phyloP scores from a whole-genome alignment of 202 grass and related monocot genomes.

The Eragrostis tef region DNA sequence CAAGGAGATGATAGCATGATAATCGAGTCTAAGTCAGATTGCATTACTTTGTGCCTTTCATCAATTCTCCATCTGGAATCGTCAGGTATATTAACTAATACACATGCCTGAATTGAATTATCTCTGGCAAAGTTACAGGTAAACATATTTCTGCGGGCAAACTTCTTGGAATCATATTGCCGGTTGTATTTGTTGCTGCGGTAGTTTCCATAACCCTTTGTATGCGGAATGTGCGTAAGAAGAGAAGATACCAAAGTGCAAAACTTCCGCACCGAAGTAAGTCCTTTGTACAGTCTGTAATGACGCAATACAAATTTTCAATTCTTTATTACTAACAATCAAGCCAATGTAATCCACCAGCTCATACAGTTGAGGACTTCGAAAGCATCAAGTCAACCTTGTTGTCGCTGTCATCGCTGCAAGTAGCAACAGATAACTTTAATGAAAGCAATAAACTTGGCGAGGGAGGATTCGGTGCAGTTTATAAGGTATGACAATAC shows the following conservation, averaged over 20 bases:
- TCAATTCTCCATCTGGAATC: no score
- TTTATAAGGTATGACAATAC: constrained; percentile 62
- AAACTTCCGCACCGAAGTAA: neutral
- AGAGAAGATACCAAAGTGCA: neutral
- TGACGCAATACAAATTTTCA: neutral
- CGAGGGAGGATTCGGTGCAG: constrained; percentile 24
- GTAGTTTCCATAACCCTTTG: constrained; percentile 22
- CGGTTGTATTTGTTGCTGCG: neutral
- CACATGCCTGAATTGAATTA: neutral
- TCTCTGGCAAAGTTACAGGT: constrained; percentile 12
- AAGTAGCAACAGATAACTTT: constrained; percentile 70
- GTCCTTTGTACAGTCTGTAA: neutral
- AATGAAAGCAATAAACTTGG: constrained; percentile 66
- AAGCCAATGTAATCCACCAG: neutral
- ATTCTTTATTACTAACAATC: neutral
- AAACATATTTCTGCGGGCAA: constrained; percentile 18
- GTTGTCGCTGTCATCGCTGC: constrained; percentile 46
- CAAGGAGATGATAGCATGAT: neutral
- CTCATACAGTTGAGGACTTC: constrained; percentile 44
- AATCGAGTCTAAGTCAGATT: neutral
- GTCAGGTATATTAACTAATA: neutral
- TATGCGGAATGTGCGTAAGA: constrained; percentile 12
- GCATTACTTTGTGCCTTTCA: neutral
- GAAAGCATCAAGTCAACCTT: constrained; percentile 56
- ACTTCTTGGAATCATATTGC: constrained; percentile 49